Evolutionary conservation across 805 yeast genomes (phyloP).

Genomic region (Naumovozyma castellii): DNA sequence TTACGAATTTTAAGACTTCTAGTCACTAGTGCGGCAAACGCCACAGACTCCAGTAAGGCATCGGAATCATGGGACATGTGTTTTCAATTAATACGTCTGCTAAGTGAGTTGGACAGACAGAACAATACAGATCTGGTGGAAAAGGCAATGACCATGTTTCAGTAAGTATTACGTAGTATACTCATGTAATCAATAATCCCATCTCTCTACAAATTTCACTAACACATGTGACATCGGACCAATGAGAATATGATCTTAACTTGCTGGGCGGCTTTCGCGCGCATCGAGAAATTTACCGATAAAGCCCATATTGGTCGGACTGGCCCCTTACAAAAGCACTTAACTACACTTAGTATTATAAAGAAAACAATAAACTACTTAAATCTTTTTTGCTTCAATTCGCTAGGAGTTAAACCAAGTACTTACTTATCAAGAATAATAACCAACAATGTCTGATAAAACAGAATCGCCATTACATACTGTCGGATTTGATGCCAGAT

Average conservation of each 20-base stretch:
- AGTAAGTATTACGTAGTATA: neutral
- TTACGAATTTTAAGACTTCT: conserved; percentile 23
- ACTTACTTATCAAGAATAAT: neutral
- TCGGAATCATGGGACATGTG: conserved; percentile 30
- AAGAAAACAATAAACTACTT: no score
- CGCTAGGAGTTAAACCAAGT: no score
- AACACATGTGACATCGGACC: neutral
- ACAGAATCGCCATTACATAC: conserved; percentile 44
- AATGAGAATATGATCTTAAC: neutral
- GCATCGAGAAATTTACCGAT: neutral
- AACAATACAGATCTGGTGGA: conserved; percentile 19
- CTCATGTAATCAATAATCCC: neutral
- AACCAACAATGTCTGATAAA: conserved; percentile 5
- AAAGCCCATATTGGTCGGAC: neutral
- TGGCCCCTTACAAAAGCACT: neutral
- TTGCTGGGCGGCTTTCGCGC: neutral
- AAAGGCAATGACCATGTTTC: conserved; percentile 18
- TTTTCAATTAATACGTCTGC: conserved; percentile 25
- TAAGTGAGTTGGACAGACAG: conserved; percentile 24
- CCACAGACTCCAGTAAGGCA: conserved; percentile 18
- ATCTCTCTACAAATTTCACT: conserved; percentile 1
- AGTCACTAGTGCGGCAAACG: conserved; percentile 23
- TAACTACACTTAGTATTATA: neutral
- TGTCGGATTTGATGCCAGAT: conserved; percentile 81
- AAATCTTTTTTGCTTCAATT: no score